Percentiles rank a stretch among this genome's conserved stretches.
These are phyloP conservation scores for Vaccinium vitisidaea DNA, from an alignment of 148 eudicot genomes.

Conservation along the genomic window DNA sequence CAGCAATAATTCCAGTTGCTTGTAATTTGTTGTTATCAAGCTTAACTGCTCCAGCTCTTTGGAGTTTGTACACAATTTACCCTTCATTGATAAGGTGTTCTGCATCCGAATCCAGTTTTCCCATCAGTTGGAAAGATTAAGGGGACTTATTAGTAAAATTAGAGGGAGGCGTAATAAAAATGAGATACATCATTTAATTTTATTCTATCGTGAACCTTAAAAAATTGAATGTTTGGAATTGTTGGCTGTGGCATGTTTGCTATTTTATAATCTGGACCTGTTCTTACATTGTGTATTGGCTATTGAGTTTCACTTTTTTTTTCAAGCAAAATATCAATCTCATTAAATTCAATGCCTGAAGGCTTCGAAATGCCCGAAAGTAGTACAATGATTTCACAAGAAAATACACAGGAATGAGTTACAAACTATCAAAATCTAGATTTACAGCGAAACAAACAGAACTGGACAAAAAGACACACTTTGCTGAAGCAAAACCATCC, in stretches of 20 bases:
- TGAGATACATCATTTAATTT: not conserved
- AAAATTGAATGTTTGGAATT: not conserved
- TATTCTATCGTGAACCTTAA: not conserved
- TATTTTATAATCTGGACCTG: not conserved
- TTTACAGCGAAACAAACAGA: too few species aligned
- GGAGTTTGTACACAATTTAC: not conserved
- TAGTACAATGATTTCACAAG: too few species aligned
- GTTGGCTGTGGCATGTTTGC: not conserved
- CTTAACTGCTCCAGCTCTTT: slow-evolving; percentile 1
- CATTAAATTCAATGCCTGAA: too few species aligned
- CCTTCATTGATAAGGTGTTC: not conserved
- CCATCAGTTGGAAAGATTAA: not conserved
- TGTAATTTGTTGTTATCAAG: slow-evolving; percentile 29
- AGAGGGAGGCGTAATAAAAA: not conserved
- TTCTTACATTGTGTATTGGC: too few species aligned
- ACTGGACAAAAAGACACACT: too few species aligned
- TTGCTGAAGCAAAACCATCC: too few species aligned
- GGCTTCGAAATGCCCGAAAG: too few species aligned
- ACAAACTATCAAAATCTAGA: too few species aligned
- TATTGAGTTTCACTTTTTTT: too few species aligned
- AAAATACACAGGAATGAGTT: too few species aligned
- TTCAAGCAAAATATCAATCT: too few species aligned
- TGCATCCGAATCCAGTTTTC: not conserved
- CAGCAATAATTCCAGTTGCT: slow-evolving; percentile 84
- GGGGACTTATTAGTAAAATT: not conserved